These are phyloP conservation scores for Penicillium corylophilum DNA, from an alignment of 2,329 filamentous ascomycete genomes.

Conservation along the genomic window DNA sequence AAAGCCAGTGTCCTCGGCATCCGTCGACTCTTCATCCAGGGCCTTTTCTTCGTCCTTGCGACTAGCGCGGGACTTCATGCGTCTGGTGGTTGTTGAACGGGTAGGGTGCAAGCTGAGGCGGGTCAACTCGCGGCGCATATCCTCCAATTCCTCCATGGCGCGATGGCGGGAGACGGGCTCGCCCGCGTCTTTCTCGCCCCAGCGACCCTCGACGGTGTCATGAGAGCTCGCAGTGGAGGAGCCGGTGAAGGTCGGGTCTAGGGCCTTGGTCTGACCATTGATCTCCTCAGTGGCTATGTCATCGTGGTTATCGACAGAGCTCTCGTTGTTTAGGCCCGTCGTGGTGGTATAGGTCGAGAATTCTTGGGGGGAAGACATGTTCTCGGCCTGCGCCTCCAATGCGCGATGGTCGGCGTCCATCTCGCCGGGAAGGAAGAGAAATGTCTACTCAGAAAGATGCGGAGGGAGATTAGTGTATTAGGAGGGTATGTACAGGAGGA, in stretches of 20 bases:
- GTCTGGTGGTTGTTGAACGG: constrained; percentile 28
- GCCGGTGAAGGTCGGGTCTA: constrained; percentile 10
- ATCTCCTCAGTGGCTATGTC: constrained; percentile 2
- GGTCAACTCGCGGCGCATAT: constrained; percentile 56
- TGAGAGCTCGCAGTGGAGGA: constrained; percentile 19
- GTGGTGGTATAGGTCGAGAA: neutral
- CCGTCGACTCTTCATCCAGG: constrained; percentile 41
- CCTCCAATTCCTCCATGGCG: constrained; percentile 61
- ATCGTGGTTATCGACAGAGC: neutral
- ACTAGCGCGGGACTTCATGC: constrained; percentile 30
- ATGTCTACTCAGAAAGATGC: constrained; percentile 11
- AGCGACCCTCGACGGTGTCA: constrained; percentile 50
- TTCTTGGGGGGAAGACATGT: neutral
- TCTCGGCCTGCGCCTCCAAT: constrained; percentile 10
- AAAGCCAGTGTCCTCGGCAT: constrained; percentile 46
- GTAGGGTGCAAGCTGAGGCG: constrained; percentile 49
- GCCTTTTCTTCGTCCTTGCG: constrained; percentile 46
- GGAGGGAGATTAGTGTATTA: constrained; percentile 10
- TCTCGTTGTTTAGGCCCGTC: constrained; percentile 1
- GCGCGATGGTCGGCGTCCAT: constrained; percentile 21
- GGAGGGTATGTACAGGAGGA: constrained; percentile 6
- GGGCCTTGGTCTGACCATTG: constrained; percentile 4
- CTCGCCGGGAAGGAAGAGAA: constrained; percentile 8
- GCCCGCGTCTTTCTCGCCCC: constrained; percentile 62
- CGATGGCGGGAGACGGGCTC: constrained; percentile 52